Evolutionary conservation across 2,329 filamentous ascomycete species (phyloP).

Genomic region (Cladosporium sp.): DNA sequence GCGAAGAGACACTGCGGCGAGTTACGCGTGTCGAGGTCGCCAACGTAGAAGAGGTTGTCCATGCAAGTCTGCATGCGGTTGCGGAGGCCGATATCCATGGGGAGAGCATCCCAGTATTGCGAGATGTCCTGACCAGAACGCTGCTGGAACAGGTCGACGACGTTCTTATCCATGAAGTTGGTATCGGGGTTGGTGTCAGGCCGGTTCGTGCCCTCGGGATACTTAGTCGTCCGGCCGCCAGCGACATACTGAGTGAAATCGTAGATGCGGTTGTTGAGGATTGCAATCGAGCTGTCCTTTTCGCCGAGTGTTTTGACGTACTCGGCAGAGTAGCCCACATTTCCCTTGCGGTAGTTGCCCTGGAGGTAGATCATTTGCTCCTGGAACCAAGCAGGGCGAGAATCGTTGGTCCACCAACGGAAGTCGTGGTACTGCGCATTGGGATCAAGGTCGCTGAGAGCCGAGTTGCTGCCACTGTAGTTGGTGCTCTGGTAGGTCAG

Average conservation of each 20-base stretch:
- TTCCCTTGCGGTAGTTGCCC: constrained; percentile 75
- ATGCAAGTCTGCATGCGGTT: constrained; percentile 72
- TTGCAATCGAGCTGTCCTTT: constrained; percentile 58
- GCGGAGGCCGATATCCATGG: constrained; percentile 52
- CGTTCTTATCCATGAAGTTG: constrained; percentile 73
- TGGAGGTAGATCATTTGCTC: constrained; percentile 79
- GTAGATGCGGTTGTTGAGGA: constrained; percentile 74
- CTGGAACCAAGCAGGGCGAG: constrained; percentile 82
- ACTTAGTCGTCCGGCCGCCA: constrained; percentile 63
- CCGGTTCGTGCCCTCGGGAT: constrained; percentile 49
- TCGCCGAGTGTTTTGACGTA: constrained; percentile 64
- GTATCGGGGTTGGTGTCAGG: constrained; percentile 44
- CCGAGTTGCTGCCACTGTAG: constrained; percentile 57
- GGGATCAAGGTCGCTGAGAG: constrained; percentile 60
- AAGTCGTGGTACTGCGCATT: constrained; percentile 91
- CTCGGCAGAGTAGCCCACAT: constrained; percentile 71
- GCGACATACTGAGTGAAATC: constrained; percentile 78
- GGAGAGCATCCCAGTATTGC: constrained; percentile 71
- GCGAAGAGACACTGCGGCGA: constrained; percentile 80
- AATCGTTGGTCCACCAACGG: constrained; percentile 73
- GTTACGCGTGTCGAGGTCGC: constrained; percentile 83
- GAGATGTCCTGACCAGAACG: constrained; percentile 73
- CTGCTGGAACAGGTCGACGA: constrained; percentile 71
- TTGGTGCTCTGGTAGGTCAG: constrained; percentile 79
- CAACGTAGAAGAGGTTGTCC: constrained; percentile 91